Base-by-base conservation (phyloP, 139 green algal species). In the Astrephomene gubernaculifera region DNA sequence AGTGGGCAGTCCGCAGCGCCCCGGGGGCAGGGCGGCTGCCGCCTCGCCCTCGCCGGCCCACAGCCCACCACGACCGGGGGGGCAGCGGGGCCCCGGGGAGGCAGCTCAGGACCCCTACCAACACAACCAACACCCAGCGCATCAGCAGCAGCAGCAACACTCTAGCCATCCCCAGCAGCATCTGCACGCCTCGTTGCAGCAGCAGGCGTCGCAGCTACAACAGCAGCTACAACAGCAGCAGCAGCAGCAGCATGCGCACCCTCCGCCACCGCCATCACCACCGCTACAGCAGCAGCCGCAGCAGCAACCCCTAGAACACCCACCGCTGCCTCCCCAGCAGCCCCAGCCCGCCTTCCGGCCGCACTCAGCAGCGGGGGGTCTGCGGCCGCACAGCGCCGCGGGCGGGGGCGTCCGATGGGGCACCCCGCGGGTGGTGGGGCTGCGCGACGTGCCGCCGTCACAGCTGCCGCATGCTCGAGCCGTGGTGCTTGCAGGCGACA, bases 381-480 rank as follows among this genome's bases (percentile, higher is more conserved):
- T 24, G 68, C 68, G 68, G 68, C 68, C 68, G 12, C 38, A 54
- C 38, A 75, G 68, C 39, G 52, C 68, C 24, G n/a, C n/a, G n/a
- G n/a, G n/a, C n/a, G n/a, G n/a, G n/a, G n/a, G n/a, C n/a, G n/a
- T n/a, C n/a, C n/a, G n/a, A n/a, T n/a, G n/a, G 61, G 17, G 21
- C 21, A 25, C 4, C 31, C 7, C 17, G 7, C 36, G 2, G 75
- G 75, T 82, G 75, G 75, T 82, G 57, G 75, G 75, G 54, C n/a
- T 82, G 31, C 57, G 75, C 9, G 75, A 82, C 57, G 75, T 82
- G 75, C 54, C 57, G 38, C 57, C 75, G 0, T 54, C 57, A 27
- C 57, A 60, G 75, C 75, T 82, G 57, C 75, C 57, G 10, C 25
- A 36, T 21, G 75, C 75, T 54, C 27, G 75, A 8, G 75, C 75